Percentiles rank a stretch among this genome's conserved stretches.
Conservation (phyloP, 805 yeast genomes). For the Ogataea corticis region DNA sequence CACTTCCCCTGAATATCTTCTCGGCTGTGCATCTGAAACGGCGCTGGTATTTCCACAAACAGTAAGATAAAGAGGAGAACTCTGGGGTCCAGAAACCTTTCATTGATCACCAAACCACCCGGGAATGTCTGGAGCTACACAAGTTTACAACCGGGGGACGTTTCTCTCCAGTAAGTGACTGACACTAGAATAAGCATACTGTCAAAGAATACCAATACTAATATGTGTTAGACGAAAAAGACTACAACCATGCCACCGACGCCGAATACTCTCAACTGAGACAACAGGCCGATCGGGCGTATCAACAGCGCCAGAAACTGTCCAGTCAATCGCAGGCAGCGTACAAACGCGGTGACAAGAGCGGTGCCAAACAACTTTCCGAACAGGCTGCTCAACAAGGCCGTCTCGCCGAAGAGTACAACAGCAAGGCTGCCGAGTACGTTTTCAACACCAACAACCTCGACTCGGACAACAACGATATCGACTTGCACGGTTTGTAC, state of each 20-base stretch:
- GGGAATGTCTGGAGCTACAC: constrained; percentile 26
- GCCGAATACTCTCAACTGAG: constrained; percentile 63
- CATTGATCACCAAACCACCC: neutral
- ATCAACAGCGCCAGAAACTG: constrained; percentile 52
- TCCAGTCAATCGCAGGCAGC: constrained; percentile 76
- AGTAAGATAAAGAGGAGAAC: constrained; percentile 4
- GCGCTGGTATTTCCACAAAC: constrained; percentile 1
- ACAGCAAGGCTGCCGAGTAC: constrained; percentile 83
- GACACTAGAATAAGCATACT: no score
- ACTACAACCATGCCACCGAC: constrained; percentile 76
- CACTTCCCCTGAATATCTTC: neutral
- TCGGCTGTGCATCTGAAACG: constrained; percentile 6
- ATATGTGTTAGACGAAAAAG: constrained; percentile 31
- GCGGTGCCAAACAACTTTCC: constrained; percentile 70
- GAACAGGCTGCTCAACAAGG: constrained; percentile 63
- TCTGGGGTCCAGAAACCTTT: neutral
- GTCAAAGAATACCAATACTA: no score
- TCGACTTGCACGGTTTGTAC: constrained; percentile 89
- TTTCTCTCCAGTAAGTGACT: constrained; percentile 27
- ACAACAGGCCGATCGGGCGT: constrained; percentile 66
- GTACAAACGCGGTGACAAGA: constrained; percentile 70
- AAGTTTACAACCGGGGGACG: constrained; percentile 28
- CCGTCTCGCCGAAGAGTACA: constrained; percentile 63
- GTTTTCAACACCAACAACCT: constrained; percentile 86
- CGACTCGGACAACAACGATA: constrained; percentile 82